A percentile compares a stretch with the other conserved stretches of the same genome.
Conservation (phyloP, 2,329 filamentous ascomycete species). For the Orbilia ellipsospora region DNA sequence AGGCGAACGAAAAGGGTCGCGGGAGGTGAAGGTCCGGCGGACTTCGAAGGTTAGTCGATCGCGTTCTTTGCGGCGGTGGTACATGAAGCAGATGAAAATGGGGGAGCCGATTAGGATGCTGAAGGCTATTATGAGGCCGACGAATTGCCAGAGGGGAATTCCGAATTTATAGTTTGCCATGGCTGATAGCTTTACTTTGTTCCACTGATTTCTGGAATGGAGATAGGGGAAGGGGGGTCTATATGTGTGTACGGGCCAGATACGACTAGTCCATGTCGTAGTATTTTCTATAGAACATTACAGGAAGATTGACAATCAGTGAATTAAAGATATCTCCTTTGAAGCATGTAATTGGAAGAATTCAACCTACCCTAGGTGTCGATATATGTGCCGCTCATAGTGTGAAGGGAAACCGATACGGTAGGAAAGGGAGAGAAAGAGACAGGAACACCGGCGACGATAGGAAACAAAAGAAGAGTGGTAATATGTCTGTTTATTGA, state of each 20-base stretch:
- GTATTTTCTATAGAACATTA: no score
- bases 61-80: slow-evolving; percentile 39
- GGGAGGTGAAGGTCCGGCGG: background rate
- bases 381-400: no score
- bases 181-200: no score
- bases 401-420: no score
- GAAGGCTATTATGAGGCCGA: slow-evolving; percentile 38
- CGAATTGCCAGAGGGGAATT: slow-evolving; percentile 51
- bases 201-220: no score
- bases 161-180: slow-evolving; percentile 7
- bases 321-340: no score
- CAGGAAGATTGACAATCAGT: no score
- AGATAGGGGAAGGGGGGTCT: no score
- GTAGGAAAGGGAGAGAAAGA: background rate
- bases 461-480: background rate
- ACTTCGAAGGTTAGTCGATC: slow-evolving; percentile 21
- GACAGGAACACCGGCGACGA: background rate
- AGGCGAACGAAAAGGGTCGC: slow-evolving; percentile 3
- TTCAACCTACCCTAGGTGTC: no score
- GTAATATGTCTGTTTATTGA: background rate
- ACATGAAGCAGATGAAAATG: slow-evolving; percentile 40
- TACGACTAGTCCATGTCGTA: no score
- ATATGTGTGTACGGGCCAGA: no score
- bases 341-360: no score
- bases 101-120: slow-evolving; percentile 52